Percentiles rank a stretch among this genome's conserved stretches.
phyloP scores from a whole-genome alignment of 345 rosid genomes.

The Excoecaria agallocha region DNA sequence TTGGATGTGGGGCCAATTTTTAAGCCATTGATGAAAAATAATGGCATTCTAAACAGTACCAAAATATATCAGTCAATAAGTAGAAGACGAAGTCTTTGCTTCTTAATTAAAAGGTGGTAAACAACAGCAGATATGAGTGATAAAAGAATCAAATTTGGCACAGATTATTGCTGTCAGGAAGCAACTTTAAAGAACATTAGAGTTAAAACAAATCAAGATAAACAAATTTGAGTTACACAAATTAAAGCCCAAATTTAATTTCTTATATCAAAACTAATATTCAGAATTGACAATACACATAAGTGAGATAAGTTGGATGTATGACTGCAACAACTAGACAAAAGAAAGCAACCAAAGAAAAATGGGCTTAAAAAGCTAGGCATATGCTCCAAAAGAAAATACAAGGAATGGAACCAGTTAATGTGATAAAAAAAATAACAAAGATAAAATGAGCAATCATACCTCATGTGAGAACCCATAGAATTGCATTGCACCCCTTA shows the following conservation, averaged over 20 bases:
- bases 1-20: background rate
- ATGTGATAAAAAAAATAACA: too few relatives aligned
- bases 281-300: background rate
- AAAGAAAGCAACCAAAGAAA: too few relatives aligned
- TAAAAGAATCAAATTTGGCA: background rate
- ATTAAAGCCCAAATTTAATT: background rate
- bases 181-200: background rate
- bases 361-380: background rate
- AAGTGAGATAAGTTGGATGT: background rate
- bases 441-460: conserved; percentile 18
- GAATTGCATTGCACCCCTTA: conserved; percentile 81
- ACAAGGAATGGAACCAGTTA: background rate
- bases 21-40: conserved; percentile 1
- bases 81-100: background rate
- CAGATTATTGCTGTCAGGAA: background rate
- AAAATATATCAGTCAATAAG: background rate
- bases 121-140: background rate
- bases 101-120: background rate
- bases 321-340: background rate
- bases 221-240: background rate
- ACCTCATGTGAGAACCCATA: conserved; percentile 95
- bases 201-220: background rate
- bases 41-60: background rate
- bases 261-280: background rate
- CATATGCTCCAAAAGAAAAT: conserved; percentile 2